Conservation (phyloP, 768 basidiomycete genomes). For the Hygrophoropsis aurantiaca region DNA sequence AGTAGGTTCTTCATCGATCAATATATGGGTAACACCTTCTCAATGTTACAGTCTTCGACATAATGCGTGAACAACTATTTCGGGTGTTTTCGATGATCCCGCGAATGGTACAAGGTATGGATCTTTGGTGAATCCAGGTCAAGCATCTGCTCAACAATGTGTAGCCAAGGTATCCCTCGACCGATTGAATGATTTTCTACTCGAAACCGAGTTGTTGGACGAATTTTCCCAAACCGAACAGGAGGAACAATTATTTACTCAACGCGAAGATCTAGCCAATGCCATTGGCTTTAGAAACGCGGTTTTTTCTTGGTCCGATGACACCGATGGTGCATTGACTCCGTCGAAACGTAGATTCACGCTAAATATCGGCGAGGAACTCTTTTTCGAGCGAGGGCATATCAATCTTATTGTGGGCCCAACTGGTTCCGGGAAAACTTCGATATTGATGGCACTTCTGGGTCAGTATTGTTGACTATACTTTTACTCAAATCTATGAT, state of each 20-base stretch:
- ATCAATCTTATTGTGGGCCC: too few species aligned
- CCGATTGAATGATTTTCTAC: too few species aligned
- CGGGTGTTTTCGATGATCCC: slow-evolving; percentile 32
- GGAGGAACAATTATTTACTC: too few species aligned
- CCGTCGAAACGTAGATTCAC: slow-evolving; percentile 40
- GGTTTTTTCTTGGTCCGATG: slow-evolving; percentile 57
- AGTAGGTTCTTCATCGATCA: too few species aligned
- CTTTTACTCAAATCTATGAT: slow-evolving; percentile 57
- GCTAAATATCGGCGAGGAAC: slow-evolving; percentile 49
- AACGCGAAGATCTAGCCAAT: too few species aligned
- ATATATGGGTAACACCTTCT: neutral
- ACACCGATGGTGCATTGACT: slow-evolving; percentile 2
- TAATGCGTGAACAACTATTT: slow-evolving; percentile 52
- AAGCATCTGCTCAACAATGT: slow-evolving; percentile 40
- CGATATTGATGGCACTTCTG: too few species aligned
- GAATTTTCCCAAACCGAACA: too few species aligned
- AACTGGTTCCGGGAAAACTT: too few species aligned
- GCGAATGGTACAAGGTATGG: slow-evolving; percentile 19
- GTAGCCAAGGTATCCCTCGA: too few species aligned
- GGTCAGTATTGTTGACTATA: neutral
- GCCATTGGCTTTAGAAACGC: too few species aligned
- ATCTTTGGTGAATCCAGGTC: slow-evolving; percentile 57
- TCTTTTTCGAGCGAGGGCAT: too few species aligned
- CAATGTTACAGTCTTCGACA: slow-evolving; percentile 51
- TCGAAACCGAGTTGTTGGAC: too few species aligned